Conservation (phyloP, 805 yeast genomes). For the Danielia reshetovae region DNA sequence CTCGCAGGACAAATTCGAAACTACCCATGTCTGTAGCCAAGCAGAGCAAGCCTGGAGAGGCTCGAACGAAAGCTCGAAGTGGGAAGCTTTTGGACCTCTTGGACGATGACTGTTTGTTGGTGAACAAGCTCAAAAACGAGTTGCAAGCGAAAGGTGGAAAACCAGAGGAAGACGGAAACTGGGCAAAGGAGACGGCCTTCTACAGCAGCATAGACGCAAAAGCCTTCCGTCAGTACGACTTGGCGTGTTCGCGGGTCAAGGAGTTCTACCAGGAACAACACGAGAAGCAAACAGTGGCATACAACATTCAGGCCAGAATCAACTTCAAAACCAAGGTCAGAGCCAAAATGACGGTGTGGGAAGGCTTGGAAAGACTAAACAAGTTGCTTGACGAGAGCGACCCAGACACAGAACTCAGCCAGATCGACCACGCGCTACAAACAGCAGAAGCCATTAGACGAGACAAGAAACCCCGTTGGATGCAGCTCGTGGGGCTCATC, state of each 20-base stretch:
- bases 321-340: conserved; percentile 65
- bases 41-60: not conserved
- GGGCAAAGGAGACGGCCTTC: conserved; percentile 28
- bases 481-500: conserved; percentile 67
- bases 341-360: conserved; percentile 71
- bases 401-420: conserved; percentile 72
- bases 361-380: conserved; percentile 58
- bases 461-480: conserved; percentile 71
- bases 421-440: conserved; percentile 71
- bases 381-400: conserved; percentile 66
- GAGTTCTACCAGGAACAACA: conserved; percentile 67
- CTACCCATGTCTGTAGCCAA: conserved; percentile 1
- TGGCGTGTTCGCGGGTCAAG: conserved; percentile 66
- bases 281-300: conserved; percentile 66
- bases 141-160: conserved; percentile 2
- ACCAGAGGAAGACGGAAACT: conserved; percentile 3
- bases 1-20: too few species aligned
- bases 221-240: conserved; percentile 59
- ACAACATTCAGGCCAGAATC: conserved; percentile 65
- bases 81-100: conserved; percentile 14
- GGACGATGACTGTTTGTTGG: conserved; percentile 18
- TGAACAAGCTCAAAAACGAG: conserved; percentile 15
- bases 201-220: conserved; percentile 34
- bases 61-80: conserved; percentile 2
- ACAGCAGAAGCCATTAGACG: conserved; percentile 71